Evolutionary conservation across 164 flowering plant genomes (phyloP).

Genomic region (Kingdonia uniflora): DNA sequence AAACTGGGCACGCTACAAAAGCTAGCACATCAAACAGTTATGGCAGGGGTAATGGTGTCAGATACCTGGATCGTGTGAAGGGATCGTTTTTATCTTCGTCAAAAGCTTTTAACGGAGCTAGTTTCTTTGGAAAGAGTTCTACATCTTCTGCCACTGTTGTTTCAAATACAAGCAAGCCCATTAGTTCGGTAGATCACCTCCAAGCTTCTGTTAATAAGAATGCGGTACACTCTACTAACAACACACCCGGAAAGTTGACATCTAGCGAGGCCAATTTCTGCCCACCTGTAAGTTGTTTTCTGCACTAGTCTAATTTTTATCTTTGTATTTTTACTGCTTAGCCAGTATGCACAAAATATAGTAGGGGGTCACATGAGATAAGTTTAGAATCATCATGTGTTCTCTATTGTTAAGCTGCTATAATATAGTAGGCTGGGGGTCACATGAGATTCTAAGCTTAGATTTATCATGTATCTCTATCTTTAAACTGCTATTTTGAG

Average conservation of each 20-base stretch:
- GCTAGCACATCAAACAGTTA: conserved; percentile 24
- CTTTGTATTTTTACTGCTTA: neutral
- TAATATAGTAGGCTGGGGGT: too few relatives aligned
- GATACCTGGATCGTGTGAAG: conserved; percentile 73
- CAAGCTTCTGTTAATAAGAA: conserved; percentile 37
- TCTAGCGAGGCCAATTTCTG: conserved; percentile 9
- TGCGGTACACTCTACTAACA: conserved; percentile 38
- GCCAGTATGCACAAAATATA: too few relatives aligned
- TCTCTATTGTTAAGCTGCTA: too few relatives aligned
- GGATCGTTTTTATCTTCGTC: conserved; percentile 74
- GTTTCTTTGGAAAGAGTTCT: conserved; percentile 56
- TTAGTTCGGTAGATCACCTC: conserved; percentile 32
- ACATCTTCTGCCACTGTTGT: conserved; percentile 24
- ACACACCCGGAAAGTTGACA: conserved; percentile 23
- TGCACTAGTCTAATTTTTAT: neutral
- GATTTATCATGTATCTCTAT: too few relatives aligned
- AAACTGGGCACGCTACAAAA: conserved; percentile 23
- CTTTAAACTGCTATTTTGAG: neutral
- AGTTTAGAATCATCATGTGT: too few relatives aligned
- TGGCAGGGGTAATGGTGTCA: conserved; percentile 42
- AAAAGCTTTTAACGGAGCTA: conserved; percentile 61
- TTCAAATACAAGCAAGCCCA: conserved; percentile 45
- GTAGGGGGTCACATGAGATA: too few relatives aligned
- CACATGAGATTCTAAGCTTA: too few relatives aligned
- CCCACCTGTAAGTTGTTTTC: conserved; percentile 47